A percentile compares a stretch with the other conserved stretches of the same genome.
Conservation (phyloP, 805 yeast species). For the Candida awuae region DNA sequence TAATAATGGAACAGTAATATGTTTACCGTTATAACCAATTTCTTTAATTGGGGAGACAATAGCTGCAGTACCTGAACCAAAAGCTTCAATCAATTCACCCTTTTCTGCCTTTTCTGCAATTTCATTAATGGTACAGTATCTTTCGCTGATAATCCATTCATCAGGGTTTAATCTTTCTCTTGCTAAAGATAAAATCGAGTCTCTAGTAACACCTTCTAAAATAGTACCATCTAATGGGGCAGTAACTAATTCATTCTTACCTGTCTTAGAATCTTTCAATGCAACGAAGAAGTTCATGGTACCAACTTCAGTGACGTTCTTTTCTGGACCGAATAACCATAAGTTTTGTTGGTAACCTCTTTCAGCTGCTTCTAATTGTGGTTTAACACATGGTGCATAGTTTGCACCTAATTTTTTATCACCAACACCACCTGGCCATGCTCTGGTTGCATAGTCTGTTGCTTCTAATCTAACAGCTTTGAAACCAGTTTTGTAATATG, state of each 20-base stretch:
- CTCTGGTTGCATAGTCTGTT: constrained; percentile 92
- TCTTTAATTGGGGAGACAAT: constrained; percentile 88
- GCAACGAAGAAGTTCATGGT: constrained; percentile 94
- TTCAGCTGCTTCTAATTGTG: constrained; percentile 82
- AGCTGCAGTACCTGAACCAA: constrained; percentile 97
- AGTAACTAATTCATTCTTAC: constrained; percentile 86
- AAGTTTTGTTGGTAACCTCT: constrained; percentile 94
- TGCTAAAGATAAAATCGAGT: constrained; percentile 70
- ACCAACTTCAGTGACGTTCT: constrained; percentile 89
- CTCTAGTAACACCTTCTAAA: constrained; percentile 94
- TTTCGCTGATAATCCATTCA: constrained; percentile 80
- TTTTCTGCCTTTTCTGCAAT: constrained; percentile 66
- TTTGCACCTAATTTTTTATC: constrained; percentile 95
- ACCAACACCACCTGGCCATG: constrained; percentile 99
- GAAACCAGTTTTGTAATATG: constrained; percentile 91
- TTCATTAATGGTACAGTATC: constrained; percentile 75
- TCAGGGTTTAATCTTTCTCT: constrained; percentile 63
- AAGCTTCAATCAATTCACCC: constrained; percentile 87
- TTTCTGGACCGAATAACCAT: constrained; percentile 91
- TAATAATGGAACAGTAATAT: constrained; percentile 69
- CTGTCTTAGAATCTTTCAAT: constrained; percentile 64
- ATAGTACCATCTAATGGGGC: constrained; percentile 98
- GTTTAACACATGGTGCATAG: constrained; percentile 91
- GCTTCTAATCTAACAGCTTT: constrained; percentile 93
- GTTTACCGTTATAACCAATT: constrained; percentile 71